These are phyloP conservation scores for Penstemon davidsonii DNA, from an alignment of 257 asterid genomes.

Conservation along the genomic window DNA sequence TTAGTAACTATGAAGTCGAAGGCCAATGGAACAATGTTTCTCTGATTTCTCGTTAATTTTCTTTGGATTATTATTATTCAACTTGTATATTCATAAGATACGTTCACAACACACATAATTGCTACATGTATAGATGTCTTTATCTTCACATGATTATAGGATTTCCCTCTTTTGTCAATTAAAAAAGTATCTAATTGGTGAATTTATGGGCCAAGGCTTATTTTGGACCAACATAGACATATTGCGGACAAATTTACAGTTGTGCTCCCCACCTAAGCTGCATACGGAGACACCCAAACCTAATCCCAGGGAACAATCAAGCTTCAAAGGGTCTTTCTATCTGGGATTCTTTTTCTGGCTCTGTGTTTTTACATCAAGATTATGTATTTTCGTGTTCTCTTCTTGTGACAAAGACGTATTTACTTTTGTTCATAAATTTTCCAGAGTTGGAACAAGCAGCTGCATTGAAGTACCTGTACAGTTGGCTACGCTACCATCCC, in stretches of 20 bases:
- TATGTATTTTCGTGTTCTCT: no score
- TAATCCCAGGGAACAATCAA: no score
- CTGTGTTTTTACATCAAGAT: no score
- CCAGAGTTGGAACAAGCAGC: conserved; percentile 97
- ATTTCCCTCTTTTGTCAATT: no score
- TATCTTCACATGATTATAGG: neutral
- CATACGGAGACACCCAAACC: no score
- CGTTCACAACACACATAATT: neutral
- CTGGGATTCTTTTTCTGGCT: no score
- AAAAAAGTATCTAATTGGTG: no score
- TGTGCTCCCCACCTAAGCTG: no score
- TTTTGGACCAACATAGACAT: no score
- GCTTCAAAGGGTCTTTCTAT: no score
- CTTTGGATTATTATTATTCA: neutral
- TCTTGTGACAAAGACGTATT: conserved; percentile 10
- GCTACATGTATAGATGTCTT: neutral
- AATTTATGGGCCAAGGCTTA: no score
- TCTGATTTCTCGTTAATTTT: neutral
- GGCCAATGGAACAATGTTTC: conserved; percentile 17
- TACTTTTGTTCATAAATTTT: conserved; percentile 26
- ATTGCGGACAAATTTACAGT: no score
- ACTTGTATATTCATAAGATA: neutral
- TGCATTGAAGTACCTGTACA: conserved; percentile 81
- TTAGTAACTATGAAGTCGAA: conserved; percentile 41
- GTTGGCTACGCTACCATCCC: conserved; percentile 95